Evolutionary conservation across 345 rosid genomes (phyloP).

Genomic region (Populus davidiana): DNA sequence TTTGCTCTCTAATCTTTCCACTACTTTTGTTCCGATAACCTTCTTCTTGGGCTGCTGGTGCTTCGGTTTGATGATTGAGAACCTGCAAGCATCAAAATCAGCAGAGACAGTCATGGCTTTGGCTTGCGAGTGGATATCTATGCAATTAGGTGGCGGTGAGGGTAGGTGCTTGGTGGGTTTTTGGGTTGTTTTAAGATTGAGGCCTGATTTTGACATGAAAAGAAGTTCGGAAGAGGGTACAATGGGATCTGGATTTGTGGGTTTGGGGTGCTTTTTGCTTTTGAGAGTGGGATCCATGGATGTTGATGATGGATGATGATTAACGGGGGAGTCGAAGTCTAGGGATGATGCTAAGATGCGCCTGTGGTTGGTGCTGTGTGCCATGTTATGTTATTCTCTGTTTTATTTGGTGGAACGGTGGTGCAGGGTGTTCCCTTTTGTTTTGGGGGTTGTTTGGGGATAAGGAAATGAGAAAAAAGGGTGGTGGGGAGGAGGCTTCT

Average conservation of each 20-base stretch:
- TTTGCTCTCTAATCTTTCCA: slow-evolving; percentile 8
- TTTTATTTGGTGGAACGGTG: background rate
- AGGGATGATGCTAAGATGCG: slow-evolving; percentile 32
- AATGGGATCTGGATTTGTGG: slow-evolving; percentile 10
- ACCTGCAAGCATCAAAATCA: slow-evolving; percentile 41
- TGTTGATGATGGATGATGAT: background rate
- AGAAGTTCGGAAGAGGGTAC: slow-evolving; percentile 1
- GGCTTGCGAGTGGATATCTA: slow-evolving; percentile 44
- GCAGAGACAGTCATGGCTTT: slow-evolving; percentile 51
- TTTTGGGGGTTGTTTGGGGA: background rate
- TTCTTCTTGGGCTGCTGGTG: slow-evolving; percentile 14
- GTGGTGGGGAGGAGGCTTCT: background rate
- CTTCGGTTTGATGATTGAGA: slow-evolving; percentile 19
- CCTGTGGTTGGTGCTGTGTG: slow-evolving; percentile 32
- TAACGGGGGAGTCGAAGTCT: slow-evolving; percentile 9
- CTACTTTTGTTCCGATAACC: slow-evolving; percentile 7
- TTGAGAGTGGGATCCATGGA: slow-evolving; percentile 38
- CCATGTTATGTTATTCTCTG: slow-evolving; percentile 25
- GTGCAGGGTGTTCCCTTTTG: background rate
- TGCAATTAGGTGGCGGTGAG: slow-evolving; percentile 7
- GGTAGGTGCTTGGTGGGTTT: slow-evolving; percentile 21
- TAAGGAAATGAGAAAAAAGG: background rate
- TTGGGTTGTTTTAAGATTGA: slow-evolving; percentile 20
- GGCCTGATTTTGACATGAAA: slow-evolving; percentile 15
- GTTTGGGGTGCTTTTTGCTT: slow-evolving; percentile 15